phyloP scores from a whole-genome alignment of 2,329 filamentous ascomycete genomes.

The Rhexocercosporidium sp. region DNA sequence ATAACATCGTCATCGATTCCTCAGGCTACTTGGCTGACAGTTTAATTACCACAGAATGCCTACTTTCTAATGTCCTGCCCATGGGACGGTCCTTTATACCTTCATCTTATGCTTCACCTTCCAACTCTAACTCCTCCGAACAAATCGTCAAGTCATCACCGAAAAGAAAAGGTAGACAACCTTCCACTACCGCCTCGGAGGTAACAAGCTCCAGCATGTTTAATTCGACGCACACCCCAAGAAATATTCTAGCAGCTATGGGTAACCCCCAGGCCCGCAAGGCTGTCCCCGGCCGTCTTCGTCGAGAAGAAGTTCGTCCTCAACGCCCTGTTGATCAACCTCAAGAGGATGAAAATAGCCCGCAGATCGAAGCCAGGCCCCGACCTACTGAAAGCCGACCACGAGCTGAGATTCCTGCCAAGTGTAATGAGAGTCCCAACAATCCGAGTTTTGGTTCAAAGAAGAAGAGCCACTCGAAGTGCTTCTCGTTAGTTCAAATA shows the following conservation, averaged over 20 bases:
- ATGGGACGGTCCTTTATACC: too few species aligned
- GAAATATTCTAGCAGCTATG: not conserved
- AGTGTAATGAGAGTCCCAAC: not conserved
- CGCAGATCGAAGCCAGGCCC: not conserved
- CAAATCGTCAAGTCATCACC: not conserved
- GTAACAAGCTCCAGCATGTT: not conserved
- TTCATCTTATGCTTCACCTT: too few species aligned
- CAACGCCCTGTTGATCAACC: not conserved
- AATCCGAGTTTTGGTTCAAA: not conserved
- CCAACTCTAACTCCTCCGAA: not conserved
- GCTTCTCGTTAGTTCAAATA: slow-evolving; percentile 4
- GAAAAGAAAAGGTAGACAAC: not conserved
- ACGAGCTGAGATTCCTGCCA: not conserved
- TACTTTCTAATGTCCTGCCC: too few species aligned
- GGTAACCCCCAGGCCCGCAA: not conserved
- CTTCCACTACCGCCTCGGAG: not conserved
- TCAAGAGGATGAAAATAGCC: not conserved
- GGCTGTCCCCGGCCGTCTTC: too few species aligned
- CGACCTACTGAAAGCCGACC: not conserved
- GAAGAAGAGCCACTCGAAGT: not conserved
- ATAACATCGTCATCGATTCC: too few species aligned
- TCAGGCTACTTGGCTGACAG: too few species aligned
- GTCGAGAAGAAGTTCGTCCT: too few species aligned
- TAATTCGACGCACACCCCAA: not conserved
- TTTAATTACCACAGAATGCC: too few species aligned